phyloP scores from a whole-genome alignment of 805 yeast genomes.

The Sugiyamaella smithiae region DNA sequence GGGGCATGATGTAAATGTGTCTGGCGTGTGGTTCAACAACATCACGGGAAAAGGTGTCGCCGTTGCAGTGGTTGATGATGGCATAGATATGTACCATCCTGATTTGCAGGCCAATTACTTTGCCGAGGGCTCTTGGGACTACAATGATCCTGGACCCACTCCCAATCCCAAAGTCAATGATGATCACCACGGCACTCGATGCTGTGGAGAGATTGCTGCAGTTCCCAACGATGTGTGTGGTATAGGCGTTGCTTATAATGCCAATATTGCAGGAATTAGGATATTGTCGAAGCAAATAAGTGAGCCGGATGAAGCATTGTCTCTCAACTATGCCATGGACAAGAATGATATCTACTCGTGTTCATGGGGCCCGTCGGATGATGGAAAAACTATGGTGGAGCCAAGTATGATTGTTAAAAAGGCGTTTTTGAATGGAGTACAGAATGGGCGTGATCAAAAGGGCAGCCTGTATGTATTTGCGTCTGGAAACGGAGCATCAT shows the following conservation, averaged over 20 bases:
- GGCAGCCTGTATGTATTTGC: constrained; percentile 95
- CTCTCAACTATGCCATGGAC: constrained; percentile 75
- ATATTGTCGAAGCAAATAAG: constrained; percentile 79
- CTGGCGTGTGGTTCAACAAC: constrained; percentile 79
- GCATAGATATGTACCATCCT: constrained; percentile 74
- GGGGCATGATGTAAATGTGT: constrained; percentile 83
- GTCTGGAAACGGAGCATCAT: constrained; percentile 85
- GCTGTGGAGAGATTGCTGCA: constrained; percentile 96
- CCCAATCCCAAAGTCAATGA: constrained; percentile 80
- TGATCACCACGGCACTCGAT: constrained; percentile 94
- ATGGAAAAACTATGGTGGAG: constrained; percentile 80
- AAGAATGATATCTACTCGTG: constrained; percentile 92
- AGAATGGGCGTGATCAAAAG: constrained; percentile 72
- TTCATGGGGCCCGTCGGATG: constrained; percentile 98
- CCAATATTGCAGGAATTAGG: constrained; percentile 86
- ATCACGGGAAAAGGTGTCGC: constrained; percentile 80
- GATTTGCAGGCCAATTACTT: constrained; percentile 66
- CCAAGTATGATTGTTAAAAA: constrained; percentile 77
- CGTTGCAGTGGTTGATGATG: constrained; percentile 92
- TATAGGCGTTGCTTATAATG: constrained; percentile 90
- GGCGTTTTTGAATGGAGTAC: constrained; percentile 81
- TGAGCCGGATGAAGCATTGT: constrained; percentile 86
- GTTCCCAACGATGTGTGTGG: constrained; percentile 84
- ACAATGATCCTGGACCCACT: constrained; percentile 65
- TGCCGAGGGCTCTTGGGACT: constrained; percentile 87